phyloP scores from a whole-genome alignment of 306 rosid genomes.

The Citrullus colocynthis region DNA sequence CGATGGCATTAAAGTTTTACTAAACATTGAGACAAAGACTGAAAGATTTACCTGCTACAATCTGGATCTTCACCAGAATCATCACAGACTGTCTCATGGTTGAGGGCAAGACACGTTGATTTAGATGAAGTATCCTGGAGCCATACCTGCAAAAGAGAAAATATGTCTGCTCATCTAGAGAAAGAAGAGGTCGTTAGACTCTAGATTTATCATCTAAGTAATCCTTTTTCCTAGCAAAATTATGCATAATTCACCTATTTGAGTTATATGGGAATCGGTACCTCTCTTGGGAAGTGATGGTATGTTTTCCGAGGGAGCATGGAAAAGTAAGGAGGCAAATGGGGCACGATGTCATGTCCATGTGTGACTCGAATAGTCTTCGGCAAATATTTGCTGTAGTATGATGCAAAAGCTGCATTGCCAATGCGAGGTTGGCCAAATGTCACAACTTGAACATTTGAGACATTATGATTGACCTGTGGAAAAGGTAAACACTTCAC shows the following conservation, averaged over 20 bases:
- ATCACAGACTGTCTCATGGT: conserved; percentile 68
- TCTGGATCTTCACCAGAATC: conserved; percentile 81
- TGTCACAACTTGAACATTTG: conserved; percentile 67
- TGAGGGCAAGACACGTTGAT: conserved; percentile 36
- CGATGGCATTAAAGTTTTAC: not conserved
- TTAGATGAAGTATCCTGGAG: conserved; percentile 54
- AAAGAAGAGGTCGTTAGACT: not conserved
- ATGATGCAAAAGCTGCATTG: conserved; percentile 71
- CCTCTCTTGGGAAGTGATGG: conserved; percentile 97
- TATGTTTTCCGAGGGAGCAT: conserved; percentile 73
- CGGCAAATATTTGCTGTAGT: conserved; percentile 44
- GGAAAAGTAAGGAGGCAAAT: conserved; percentile 83
- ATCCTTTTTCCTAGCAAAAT: not conserved
- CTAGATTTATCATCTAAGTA: not conserved
- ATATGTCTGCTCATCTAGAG: not conserved
- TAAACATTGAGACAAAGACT: not conserved
- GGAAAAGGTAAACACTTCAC: conserved; percentile 1
- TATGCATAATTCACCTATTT: not conserved
- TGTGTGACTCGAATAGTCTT: conserved; percentile 69
- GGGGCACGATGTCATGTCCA: conserved; percentile 81
- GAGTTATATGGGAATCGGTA: conserved; percentile 11
- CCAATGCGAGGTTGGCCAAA: conserved; percentile 99
- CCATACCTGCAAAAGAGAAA: conserved; percentile 61
- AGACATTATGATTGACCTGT: conserved; percentile 56
- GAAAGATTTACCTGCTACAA: conserved; percentile 70